phyloP scores from a whole-genome alignment of 208 protist species.

The Acanthamoeba royreba region DNA sequence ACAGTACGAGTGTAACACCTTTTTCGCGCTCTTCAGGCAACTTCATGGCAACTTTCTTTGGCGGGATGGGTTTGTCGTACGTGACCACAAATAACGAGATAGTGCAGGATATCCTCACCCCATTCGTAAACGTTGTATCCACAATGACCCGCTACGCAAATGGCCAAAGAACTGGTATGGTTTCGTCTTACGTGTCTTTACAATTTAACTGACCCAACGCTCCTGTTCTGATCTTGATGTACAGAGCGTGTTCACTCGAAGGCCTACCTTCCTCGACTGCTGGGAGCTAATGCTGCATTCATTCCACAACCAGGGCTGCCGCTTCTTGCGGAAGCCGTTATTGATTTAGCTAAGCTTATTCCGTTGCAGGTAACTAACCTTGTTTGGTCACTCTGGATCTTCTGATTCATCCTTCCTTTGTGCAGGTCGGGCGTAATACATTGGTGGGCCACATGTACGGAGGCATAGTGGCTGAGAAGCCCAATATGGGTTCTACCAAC shows the following conservation, averaged over 20 bases:
- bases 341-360: neutral
- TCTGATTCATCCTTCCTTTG: neutral
- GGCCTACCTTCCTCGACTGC: neutral
- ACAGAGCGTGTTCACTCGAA: neutral
- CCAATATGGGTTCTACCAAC: neutral
- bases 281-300: neutral
- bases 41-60: neutral
- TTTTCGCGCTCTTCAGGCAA: neutral
- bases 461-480: neutral
- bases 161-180: neutral
- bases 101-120: neutral
- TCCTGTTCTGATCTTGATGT: neutral
- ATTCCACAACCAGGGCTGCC: neutral
- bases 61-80: neutral
- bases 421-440: neutral
- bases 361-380: neutral
- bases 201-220: neutral
- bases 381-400: neutral
- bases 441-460: neutral
- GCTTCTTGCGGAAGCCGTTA: neutral
- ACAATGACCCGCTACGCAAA: neutral
- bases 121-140: neutral
- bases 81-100: neutral
- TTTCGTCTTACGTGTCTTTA: neutral
- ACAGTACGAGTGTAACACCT: neutral